These are phyloP conservation scores for Annulohypoxylon nitens DNA, from an alignment of 495 filamentous ascomycete species.

Conservation along the genomic window DNA sequence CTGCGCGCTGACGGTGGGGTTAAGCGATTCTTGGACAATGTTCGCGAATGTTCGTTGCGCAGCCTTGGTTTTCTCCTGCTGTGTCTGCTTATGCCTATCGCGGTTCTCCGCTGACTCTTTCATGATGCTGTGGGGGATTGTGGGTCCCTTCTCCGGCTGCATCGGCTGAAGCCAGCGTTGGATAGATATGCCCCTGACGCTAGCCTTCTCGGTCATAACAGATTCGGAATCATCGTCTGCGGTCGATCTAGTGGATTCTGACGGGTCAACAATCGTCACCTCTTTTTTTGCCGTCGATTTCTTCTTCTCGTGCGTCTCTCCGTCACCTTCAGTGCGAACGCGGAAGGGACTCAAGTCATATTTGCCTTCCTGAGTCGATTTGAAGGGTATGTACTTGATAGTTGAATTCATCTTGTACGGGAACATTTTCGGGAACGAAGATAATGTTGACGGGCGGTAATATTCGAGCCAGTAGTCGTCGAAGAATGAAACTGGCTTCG, in stretches of 20 bases:
- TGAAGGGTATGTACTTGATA: conserved; percentile 81
- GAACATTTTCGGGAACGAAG: conserved; percentile 89
- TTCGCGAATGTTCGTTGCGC: conserved; percentile 91
- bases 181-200: conserved; percentile 58
- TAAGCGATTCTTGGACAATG: conserved; percentile 81
- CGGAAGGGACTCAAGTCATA: conserved; percentile 89
- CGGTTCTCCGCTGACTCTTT: conserved; percentile 55
- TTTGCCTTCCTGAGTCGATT: conserved; percentile 73
- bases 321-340: conserved; percentile 69
- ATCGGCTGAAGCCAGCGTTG: conserved; percentile 68
- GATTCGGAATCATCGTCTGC: conserved; percentile 56
- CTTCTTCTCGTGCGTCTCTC: conserved; percentile 64
- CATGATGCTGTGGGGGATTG: conserved; percentile 61
- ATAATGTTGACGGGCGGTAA: conserved; percentile 87
- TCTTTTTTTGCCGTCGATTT: conserved; percentile 65
- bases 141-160: conserved; percentile 52
- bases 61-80: conserved; percentile 74
- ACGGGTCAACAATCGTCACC: conserved; percentile 71
- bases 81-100: conserved; percentile 57
- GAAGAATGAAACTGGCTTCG: conserved; percentile 74
- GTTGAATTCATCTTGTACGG: conserved; percentile 91
- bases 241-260: conserved; percentile 54
- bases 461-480: conserved; percentile 99
- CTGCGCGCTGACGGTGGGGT: conserved; percentile 76
- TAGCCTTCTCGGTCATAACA: conserved; percentile 52